Conservation (phyloP, 257 asterid genomes). For the Fraxinus quadrangulata region DNA sequence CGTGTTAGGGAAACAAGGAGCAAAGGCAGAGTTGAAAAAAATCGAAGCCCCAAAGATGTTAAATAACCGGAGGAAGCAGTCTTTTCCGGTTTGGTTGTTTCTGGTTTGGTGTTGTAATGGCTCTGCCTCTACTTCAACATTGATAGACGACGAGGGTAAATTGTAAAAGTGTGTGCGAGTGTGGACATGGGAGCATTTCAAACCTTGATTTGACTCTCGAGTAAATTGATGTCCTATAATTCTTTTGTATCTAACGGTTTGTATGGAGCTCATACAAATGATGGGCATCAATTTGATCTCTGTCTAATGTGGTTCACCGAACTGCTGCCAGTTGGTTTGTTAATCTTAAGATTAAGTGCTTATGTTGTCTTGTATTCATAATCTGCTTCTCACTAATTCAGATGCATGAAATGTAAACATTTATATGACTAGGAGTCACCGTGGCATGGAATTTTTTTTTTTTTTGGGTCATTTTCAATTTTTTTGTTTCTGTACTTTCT, state of each 20-base stretch:
- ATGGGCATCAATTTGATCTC: slow-evolving; percentile 31
- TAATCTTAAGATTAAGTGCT: not conserved
- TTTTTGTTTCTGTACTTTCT: too few species aligned
- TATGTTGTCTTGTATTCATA: not conserved
- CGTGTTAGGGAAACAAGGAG: slow-evolving; percentile 44
- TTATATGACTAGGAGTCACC: too few species aligned
- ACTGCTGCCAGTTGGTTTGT: slow-evolving; percentile 11
- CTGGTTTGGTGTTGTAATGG: slow-evolving; percentile 79
- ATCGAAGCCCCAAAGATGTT: slow-evolving; percentile 46
- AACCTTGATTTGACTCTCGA: slow-evolving; percentile 17
- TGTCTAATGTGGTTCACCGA: slow-evolving; percentile 10
- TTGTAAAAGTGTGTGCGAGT: slow-evolving; percentile 10
- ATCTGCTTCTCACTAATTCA: not conserved
- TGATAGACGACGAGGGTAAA: slow-evolving; percentile 25
- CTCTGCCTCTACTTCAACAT: slow-evolving; percentile 86
- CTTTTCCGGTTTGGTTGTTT: slow-evolving; percentile 75
- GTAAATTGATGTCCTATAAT: slow-evolving; percentile 20
- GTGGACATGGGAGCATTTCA: slow-evolving; percentile 20
- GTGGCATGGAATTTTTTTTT: too few species aligned
- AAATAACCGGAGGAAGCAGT: slow-evolving; percentile 45
- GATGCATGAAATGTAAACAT: not conserved
- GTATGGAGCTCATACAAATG: slow-evolving; percentile 40
- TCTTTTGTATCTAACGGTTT: slow-evolving; percentile 27
- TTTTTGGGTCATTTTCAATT: too few species aligned
- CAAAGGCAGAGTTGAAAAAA: slow-evolving; percentile 39